Conservation (phyloP, 1,284 basidiomycete species). For the Naganishia sp. region DNA sequence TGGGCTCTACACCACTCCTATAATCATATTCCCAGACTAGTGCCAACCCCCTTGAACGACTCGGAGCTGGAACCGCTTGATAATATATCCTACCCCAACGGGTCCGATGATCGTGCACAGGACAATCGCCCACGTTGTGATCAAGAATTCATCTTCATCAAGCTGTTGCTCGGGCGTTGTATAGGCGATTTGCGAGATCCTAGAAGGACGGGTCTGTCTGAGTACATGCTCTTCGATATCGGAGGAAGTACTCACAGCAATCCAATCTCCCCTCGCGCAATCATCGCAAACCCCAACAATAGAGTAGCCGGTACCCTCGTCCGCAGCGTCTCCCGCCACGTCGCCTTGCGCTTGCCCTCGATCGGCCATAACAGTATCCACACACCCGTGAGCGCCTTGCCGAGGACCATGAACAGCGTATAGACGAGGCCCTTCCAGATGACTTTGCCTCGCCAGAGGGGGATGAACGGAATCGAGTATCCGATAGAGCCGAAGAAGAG, state of each 20-base stretch:
- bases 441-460: constrained; percentile 56
- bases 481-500: constrained; percentile 64
- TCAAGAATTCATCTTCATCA: constrained; percentile 55
- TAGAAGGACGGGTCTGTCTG: constrained; percentile 5
- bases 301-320: constrained; percentile 30
- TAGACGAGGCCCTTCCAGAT: constrained; percentile 61
- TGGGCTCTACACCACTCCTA: too few relatives aligned
- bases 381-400: constrained; percentile 55
- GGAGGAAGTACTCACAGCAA: constrained; percentile 50
- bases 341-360: constrained; percentile 21
- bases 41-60: constrained; percentile 49
- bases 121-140: constrained; percentile 60
- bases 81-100: constrained; percentile 52
- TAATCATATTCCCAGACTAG: constrained; percentile 6
- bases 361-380: constrained; percentile 48
- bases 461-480: constrained; percentile 60
- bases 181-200: constrained; percentile 43
- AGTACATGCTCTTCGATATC: neutral
- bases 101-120: constrained; percentile 60
- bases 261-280: constrained; percentile 62
- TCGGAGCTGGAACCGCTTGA: constrained; percentile 48
- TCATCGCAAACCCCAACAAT: constrained; percentile 58
- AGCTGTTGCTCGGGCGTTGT: constrained; percentile 45
- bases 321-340: constrained; percentile 20
- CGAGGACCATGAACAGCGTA: constrained; percentile 58